These are phyloP conservation scores for Dioscorea dumetorum DNA, from an alignment of 106 monocot species.

Conservation along the genomic window DNA sequence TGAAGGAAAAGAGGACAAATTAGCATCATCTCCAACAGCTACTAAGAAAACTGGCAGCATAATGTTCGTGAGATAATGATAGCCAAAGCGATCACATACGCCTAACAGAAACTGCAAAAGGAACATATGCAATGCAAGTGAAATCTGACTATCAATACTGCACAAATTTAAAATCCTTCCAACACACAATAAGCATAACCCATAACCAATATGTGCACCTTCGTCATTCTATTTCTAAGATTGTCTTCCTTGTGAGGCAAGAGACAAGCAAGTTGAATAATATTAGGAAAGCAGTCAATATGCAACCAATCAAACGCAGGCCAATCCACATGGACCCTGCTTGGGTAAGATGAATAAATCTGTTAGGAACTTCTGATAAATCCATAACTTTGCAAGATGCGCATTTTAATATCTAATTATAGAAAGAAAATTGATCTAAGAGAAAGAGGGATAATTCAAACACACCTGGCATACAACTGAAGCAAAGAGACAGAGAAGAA, in stretches of 20 bases:
- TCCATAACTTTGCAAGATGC: background rate
- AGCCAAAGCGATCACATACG: constrained; percentile 56
- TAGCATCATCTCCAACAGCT: constrained; percentile 87
- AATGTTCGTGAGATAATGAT: constrained; percentile 64
- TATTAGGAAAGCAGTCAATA: constrained; percentile 75
- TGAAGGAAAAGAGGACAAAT: constrained; percentile 68
- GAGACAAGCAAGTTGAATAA: constrained; percentile 84
- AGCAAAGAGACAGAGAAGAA: constrained; percentile 67
- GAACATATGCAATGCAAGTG: constrained; percentile 2
- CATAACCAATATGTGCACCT: constrained; percentile 29
- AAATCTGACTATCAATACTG: background rate
- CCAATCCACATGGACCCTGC: constrained; percentile 83
- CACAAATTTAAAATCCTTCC: background rate
- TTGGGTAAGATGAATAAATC: constrained; percentile 4
- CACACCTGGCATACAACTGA: constrained; percentile 74
- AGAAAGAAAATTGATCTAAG: background rate
- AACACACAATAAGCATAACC: background rate
- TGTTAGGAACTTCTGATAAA: background rate
- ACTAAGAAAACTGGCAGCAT: constrained; percentile 89
- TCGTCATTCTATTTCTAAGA: constrained; percentile 67
- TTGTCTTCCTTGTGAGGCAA: constrained; percentile 87
- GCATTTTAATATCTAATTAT: background rate
- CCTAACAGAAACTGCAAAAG: constrained; percentile 67
- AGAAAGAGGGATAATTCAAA: background rate
- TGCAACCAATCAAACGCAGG: constrained; percentile 92